Evolutionary conservation across 106 monocot genomes (phyloP).

Genomic region (Apostasia shenzhenica): DNA sequence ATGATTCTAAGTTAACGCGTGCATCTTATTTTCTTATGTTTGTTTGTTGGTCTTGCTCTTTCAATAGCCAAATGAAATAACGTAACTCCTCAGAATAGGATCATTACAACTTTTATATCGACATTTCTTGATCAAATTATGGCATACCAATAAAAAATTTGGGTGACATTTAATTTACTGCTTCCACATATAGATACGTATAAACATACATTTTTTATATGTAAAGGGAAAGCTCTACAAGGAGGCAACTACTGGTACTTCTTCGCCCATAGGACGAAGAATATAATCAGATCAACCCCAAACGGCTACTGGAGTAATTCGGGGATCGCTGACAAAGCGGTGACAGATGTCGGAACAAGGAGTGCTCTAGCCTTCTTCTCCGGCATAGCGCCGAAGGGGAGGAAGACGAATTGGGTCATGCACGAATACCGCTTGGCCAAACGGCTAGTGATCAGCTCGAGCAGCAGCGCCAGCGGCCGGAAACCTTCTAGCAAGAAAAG

Average conservation of each 20-base stretch:
- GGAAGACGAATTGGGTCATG: conserved; percentile 81
- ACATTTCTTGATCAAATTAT: too few species aligned
- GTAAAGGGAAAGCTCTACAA: conserved; percentile 67
- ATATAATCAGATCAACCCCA: conserved; percentile 12
- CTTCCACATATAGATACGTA: background rate
- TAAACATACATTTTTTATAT: background rate
- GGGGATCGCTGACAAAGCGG: conserved; percentile 30
- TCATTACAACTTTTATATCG: too few species aligned
- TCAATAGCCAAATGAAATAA: too few species aligned
- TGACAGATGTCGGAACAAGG: conserved; percentile 59
- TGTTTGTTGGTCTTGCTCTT: too few species aligned
- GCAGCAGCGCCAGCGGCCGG: conserved; percentile 8
- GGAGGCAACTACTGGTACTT: conserved; percentile 75
- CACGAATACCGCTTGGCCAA: conserved; percentile 72
- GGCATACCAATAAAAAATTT: too few species aligned
- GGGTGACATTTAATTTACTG: too few species aligned
- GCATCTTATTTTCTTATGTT: too few species aligned
- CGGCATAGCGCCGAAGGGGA: conserved; percentile 32
- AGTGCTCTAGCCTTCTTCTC: conserved; percentile 46
- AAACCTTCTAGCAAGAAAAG: conserved; percentile 31
- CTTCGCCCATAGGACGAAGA: conserved; percentile 39
- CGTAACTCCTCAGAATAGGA: too few species aligned
- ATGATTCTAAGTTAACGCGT: too few species aligned
- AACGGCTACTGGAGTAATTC: conserved; percentile 54
- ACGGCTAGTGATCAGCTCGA: background rate